These are phyloP conservation scores for Mucor saturninus DNA, from an alignment of 371 early-diverging fungal species.

Conservation along the genomic window DNA sequence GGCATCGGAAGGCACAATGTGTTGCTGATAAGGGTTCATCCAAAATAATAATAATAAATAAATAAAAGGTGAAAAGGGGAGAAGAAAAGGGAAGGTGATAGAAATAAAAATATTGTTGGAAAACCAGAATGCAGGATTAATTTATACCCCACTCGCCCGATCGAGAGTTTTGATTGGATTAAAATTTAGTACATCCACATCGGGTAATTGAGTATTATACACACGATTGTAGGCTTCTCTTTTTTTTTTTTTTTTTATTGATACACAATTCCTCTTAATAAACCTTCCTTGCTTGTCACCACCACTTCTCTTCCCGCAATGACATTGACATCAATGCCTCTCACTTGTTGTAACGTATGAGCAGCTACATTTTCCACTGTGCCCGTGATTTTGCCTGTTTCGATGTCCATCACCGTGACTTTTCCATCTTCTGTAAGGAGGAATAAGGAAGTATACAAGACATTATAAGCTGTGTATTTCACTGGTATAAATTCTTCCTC, in stretches of 20 bases:
- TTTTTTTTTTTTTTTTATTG: conserved; percentile 10
- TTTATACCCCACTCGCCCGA: background rate
- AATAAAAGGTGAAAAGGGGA: background rate
- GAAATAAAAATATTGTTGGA: background rate
- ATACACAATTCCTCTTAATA: conserved; percentile 38
- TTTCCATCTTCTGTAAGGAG: conserved; percentile 53
- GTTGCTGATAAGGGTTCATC: background rate
- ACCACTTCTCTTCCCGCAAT: conserved; percentile 49
- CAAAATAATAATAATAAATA: background rate
- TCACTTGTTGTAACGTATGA: conserved; percentile 22
- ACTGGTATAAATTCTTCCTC: conserved; percentile 36
- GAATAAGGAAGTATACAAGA: conserved; percentile 45
- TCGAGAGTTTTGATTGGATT: background rate
- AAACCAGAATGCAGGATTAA: background rate
- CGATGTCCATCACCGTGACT: conserved; percentile 52
- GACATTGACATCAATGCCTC: conserved; percentile 53
- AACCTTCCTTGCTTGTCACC: conserved; percentile 50
- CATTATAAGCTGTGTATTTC: conserved; percentile 55
- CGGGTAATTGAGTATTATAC: background rate
- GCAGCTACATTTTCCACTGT: conserved; percentile 41
- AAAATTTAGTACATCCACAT: background rate
- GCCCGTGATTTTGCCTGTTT: conserved; percentile 47
- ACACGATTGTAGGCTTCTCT: background rate
- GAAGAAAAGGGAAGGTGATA: background rate
- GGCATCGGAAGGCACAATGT: background rate